Evolutionary conservation across 2,329 filamentous ascomycete species (phyloP).

Genomic region (Calonectria hawksworthii): DNA sequence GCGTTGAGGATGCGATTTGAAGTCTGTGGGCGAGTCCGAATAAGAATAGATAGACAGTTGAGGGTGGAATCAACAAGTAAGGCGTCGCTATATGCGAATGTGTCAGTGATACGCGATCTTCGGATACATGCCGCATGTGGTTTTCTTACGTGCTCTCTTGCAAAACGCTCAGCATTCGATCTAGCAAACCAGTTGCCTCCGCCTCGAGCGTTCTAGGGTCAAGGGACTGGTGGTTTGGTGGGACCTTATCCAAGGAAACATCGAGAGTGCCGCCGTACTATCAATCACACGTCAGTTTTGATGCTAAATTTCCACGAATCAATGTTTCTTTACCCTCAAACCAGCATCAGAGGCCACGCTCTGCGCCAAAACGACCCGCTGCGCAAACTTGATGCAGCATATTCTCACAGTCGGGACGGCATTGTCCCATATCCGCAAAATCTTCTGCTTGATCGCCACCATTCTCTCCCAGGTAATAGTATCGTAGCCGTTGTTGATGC

Average conservation of each 20-base stretch:
- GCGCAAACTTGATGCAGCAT: constrained; percentile 97
- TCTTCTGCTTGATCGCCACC: constrained; percentile 88
- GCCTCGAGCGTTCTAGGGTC: constrained; percentile 88
- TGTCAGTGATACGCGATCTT: constrained; percentile 17
- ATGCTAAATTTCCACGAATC: neutral
- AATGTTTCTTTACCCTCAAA: constrained; percentile 73
- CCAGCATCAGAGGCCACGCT: constrained; percentile 87
- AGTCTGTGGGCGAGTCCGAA: constrained; percentile 84
- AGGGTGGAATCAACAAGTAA: constrained; percentile 91
- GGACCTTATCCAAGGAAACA: constrained; percentile 88
- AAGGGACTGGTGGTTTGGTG: constrained; percentile 84
- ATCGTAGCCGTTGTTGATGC: constrained; percentile 89
- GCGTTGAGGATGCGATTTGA: constrained; percentile 88
- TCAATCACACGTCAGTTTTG: constrained; percentile 30
- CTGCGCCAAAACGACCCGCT: constrained; percentile 92
- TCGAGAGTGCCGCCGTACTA: constrained; percentile 71
- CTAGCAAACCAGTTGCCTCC: constrained; percentile 90
- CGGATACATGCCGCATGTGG: neutral
- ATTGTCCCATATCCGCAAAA: constrained; percentile 89
- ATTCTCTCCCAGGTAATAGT: constrained; percentile 88
- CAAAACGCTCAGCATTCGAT: constrained; percentile 86
- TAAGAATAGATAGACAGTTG: constrained; percentile 86
- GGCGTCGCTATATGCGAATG: constrained; percentile 74
- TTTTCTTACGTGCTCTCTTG: constrained; percentile 84
- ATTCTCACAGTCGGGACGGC: constrained; percentile 83